A percentile compares a stretch with the other conserved stretches of the same genome.
Conservation (phyloP, 2,329 filamentous ascomycete species). For the Neopestalotiopsis sp. region DNA sequence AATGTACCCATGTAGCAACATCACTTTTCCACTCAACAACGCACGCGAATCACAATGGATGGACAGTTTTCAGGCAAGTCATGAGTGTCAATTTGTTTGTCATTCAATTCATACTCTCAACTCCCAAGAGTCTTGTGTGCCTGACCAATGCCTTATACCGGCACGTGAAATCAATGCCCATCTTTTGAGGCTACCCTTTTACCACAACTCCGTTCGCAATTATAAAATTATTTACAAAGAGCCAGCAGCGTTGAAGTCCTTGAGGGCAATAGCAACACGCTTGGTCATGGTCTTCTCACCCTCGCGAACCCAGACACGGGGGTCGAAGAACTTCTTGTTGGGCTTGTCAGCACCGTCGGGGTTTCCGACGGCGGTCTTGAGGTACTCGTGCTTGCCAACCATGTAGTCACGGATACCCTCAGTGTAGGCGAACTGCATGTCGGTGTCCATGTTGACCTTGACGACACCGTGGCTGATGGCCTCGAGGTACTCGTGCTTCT, state of each 20-base stretch:
- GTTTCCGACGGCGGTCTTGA: constrained; percentile 87
- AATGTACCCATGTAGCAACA: too few species aligned
- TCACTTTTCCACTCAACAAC: too few species aligned
- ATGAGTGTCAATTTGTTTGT: background rate
- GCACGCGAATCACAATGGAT: too few species aligned
- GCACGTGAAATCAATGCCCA: constrained; percentile 1
- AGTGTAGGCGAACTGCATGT: constrained; percentile 95
- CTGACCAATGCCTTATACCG: background rate
- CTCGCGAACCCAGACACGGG: constrained; percentile 93
- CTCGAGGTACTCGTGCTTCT: constrained; percentile 86
- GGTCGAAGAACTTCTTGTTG: constrained; percentile 96
- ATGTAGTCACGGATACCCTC: constrained; percentile 94
- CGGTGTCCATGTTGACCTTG: constrained; percentile 99
- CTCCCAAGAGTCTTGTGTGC: background rate
- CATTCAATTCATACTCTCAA: background rate
- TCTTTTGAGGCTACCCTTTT: constrained; percentile 2
- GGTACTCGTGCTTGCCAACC: constrained; percentile 92
- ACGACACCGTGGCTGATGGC: constrained; percentile 94
- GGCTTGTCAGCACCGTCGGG: constrained; percentile 96
- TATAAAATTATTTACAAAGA: constrained; percentile 65
- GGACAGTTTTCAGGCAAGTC: too few species aligned
- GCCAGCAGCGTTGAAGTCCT: constrained; percentile 88
- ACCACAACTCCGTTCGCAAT: constrained; percentile 1
- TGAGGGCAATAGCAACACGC: constrained; percentile 79
- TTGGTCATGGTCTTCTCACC: constrained; percentile 96